Percentiles rank a stretch among this genome's conserved stretches.
These are phyloP conservation scores for Exsudoporus frostii DNA, from an alignment of 768 basidiomycete genomes.

Conservation along the genomic window DNA sequence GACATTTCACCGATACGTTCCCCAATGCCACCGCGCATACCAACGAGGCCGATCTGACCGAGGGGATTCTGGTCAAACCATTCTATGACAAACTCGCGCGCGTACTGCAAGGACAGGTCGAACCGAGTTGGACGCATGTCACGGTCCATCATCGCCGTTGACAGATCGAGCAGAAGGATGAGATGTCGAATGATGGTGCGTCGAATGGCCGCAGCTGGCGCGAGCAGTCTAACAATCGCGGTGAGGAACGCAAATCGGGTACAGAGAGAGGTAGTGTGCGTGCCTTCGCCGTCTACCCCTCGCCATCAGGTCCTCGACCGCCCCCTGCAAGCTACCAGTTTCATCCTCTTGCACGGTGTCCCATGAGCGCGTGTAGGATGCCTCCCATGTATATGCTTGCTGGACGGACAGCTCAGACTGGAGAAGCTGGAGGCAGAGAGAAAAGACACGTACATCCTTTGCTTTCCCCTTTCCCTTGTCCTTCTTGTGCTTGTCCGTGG, in stretches of 20 bases:
- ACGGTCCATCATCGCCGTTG: conserved; percentile 88
- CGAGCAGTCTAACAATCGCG: conserved; percentile 56
- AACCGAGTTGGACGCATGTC: conserved; percentile 96
- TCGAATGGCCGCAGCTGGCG: conserved; percentile 83
- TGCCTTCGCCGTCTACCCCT: conserved; percentile 81
- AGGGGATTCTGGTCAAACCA: conserved; percentile 99
- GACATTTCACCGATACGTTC: conserved; percentile 92
- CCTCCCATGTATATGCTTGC: conserved; percentile 96
- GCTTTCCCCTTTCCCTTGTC: conserved; percentile 47
- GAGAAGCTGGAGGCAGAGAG: background rate
- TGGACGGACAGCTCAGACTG: conserved; percentile 26
- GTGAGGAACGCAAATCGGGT: conserved; percentile 6
- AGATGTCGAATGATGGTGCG: conserved; percentile 96
- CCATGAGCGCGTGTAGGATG: conserved; percentile 92
- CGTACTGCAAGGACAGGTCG: conserved; percentile 85
- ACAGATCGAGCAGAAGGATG: conserved; percentile 88
- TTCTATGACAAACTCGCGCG: conserved; percentile 87
- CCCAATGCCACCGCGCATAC: conserved; percentile 86
- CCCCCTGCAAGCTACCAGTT: conserved; percentile 81
- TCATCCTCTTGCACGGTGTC: conserved; percentile 97
- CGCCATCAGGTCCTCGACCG: conserved; percentile 88
- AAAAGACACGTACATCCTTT: conserved; percentile 29
- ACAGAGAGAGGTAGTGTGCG: conserved; percentile 17
- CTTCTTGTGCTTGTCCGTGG: conserved; percentile 46
- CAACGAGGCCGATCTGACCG: conserved; percentile 93